A percentile compares a stretch with the other conserved stretches of the same genome.
Evolutionary conservation across 352 stramenopile species (phyloP).

Genomic region (Phytophthora pisi): DNA sequence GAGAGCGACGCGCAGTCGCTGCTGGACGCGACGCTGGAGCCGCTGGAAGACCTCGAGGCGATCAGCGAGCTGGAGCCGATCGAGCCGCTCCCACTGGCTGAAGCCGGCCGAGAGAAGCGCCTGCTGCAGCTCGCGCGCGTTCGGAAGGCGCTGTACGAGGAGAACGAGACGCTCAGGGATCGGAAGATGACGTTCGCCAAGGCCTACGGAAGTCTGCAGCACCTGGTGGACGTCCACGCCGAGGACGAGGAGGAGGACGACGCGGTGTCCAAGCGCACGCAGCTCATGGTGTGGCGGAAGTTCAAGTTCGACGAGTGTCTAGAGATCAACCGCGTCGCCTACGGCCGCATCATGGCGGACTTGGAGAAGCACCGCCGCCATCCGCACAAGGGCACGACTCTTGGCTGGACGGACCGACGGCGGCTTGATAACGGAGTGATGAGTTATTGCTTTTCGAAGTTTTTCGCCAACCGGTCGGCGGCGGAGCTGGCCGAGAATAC

Average conservation of each 20-base stretch:
- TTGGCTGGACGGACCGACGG: constrained; percentile 53
- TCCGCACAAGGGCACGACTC: constrained; percentile 34
- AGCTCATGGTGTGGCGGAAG: constrained; percentile 43
- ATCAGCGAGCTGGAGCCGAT: constrained; percentile 24
- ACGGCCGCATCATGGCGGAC: constrained; percentile 41
- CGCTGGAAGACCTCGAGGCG: constrained; percentile 30
- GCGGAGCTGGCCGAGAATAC: constrained; percentile 34
- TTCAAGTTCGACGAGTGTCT: constrained; percentile 54
- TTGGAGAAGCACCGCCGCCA: constrained; percentile 44
- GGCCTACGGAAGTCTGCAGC: constrained; percentile 51
- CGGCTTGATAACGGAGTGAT: constrained; percentile 32
- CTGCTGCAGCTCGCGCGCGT: constrained; percentile 42
- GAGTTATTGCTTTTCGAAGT: constrained; percentile 52
- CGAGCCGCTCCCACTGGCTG: constrained; percentile 23
- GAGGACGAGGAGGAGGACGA: constrained; percentile 30
- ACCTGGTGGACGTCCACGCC: constrained; percentile 46
- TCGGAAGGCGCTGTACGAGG: constrained; percentile 45
- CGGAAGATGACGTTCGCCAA: constrained; percentile 50
- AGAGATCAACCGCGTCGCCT: constrained; percentile 45
- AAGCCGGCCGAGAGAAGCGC: constrained; percentile 23
- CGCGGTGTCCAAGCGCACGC: constrained; percentile 25
- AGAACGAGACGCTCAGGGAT: constrained; percentile 49
- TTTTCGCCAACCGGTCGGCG: constrained; percentile 35
- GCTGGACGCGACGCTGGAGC: constrained; percentile 30
- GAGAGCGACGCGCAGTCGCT: constrained; percentile 28